Conservation (phyloP, 257 asterid genomes). For the Eucommia ulmoides region DNA sequence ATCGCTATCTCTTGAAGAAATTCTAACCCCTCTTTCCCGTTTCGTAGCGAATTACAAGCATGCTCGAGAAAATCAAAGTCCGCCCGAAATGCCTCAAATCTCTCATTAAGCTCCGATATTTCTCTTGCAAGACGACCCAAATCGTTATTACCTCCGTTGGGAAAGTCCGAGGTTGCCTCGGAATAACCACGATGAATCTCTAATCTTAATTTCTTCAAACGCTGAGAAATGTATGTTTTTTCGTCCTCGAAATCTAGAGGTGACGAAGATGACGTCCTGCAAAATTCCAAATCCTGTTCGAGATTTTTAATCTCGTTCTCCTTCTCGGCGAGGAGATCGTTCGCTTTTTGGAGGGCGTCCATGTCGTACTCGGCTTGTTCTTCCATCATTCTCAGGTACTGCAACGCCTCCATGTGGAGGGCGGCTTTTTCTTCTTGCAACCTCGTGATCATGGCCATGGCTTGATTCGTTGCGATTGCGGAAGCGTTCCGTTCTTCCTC, state of each 20-base stretch:
- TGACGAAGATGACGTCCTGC: not conserved
- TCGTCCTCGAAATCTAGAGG: not conserved
- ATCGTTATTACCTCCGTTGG: not conserved
- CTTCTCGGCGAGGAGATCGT: conserved; percentile 62
- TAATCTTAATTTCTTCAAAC: not conserved
- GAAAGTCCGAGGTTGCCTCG: not conserved
- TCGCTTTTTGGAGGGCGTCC: conserved; percentile 77
- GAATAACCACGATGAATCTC: not conserved
- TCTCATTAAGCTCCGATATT: not conserved
- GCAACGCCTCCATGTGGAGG: conserved; percentile 85
- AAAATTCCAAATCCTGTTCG: not conserved
- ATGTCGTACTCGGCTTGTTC: conserved; percentile 85
- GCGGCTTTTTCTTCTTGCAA: conserved; percentile 95
- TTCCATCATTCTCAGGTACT: conserved; percentile 92
- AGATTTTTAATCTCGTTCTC: conserved; percentile 38
- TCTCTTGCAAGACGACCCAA: not conserved
- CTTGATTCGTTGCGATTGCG: conserved; percentile 65
- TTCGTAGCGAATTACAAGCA: not conserved
- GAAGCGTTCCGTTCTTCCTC: conserved; percentile 91
- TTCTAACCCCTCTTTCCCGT: not conserved
- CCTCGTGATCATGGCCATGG: conserved; percentile 94
- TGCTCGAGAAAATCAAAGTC: not conserved
- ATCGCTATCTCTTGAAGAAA: not conserved
- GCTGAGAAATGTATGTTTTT: not conserved
- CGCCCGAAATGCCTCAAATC: not conserved